These are phyloP conservation scores for Pestalotiopsis sp. DNA, from an alignment of 2,329 filamentous ascomycete species.

Conservation along the genomic window DNA sequence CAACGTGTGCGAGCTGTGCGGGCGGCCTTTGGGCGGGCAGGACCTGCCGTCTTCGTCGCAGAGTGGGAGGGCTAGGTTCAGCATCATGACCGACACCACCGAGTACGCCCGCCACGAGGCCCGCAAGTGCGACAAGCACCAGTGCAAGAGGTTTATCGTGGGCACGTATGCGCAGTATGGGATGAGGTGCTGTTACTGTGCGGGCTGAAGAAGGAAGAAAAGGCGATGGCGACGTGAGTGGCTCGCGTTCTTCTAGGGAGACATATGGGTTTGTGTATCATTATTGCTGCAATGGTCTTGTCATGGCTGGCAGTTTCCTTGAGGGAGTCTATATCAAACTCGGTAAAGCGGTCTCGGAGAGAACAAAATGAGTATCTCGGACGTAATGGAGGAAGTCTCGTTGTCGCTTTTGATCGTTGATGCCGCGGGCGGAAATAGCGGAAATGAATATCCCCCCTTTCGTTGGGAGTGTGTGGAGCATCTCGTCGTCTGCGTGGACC, in stretches of 20 bases:
- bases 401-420: no score
- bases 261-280: no score
- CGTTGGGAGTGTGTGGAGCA: no score
- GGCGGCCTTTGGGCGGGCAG: slow-evolving; percentile 2
- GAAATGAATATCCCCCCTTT: no score
- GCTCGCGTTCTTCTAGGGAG: not conserved
- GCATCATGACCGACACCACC: slow-evolving; percentile 13
- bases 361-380: no score
- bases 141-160: slow-evolving; percentile 10
- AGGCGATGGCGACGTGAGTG: not conserved
- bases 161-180: slow-evolving; percentile 12
- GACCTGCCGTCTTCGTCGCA: not conserved
- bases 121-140: slow-evolving; percentile 7
- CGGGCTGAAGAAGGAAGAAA: not conserved
- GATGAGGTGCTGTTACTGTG: slow-evolving; percentile 7
- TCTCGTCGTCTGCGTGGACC: no score
- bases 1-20: slow-evolving; percentile 13
- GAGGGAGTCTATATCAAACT: no score
- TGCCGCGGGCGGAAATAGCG: no score
- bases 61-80: slow-evolving; percentile 9
- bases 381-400: no score
- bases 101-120: slow-evolving; percentile 12
- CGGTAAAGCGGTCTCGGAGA: no score
- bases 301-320: no score
- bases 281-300: no score